These are phyloP conservation scores for Stagonosporopsis cucurbitacearum DNA, from an alignment of 2,329 filamentous ascomycete species.

Conservation along the genomic window DNA sequence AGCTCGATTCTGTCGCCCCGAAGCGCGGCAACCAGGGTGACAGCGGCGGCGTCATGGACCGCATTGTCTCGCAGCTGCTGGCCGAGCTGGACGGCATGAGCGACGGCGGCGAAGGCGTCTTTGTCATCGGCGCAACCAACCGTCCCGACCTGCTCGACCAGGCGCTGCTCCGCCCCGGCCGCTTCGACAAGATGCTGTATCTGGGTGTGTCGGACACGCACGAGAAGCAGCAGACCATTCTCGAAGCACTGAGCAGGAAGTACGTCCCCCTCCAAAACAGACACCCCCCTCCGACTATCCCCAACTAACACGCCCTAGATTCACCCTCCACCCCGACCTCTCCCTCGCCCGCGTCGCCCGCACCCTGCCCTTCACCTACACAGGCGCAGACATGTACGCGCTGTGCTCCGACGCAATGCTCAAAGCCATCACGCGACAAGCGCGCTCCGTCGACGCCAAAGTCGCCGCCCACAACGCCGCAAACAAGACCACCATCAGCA, in stretches of 20 bases:
- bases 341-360: constrained; percentile 78
- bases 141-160: constrained; percentile 91
- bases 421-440: constrained; percentile 93
- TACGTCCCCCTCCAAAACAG: constrained; percentile 56
- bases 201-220: constrained; percentile 95
- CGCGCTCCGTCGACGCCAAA: constrained; percentile 81
- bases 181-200: constrained; percentile 99
- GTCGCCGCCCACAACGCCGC: constrained; percentile 71
- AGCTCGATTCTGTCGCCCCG: constrained; percentile 90
- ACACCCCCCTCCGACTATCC: too few species aligned
- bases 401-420: constrained; percentile 98
- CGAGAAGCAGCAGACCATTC: constrained; percentile 91
- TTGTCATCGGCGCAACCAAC: constrained; percentile 97
- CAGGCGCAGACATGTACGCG: constrained; percentile 95
- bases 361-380: constrained; percentile 90
- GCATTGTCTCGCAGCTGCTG: constrained; percentile 92
- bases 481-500: constrained; percentile 65
- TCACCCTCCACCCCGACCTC: constrained; percentile 79
- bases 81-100: constrained; percentile 99
- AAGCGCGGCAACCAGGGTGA: constrained; percentile 98
- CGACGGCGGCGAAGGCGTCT: constrained; percentile 83
- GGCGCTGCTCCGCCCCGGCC: constrained; percentile 83
- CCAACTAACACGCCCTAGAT: constrained; percentile 61
- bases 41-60: constrained; percentile 96
- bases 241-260: constrained; percentile 95